phyloP scores from a whole-genome alignment of 2,329 filamentous ascomycete genomes.

The Aureobasidium sp. region DNA sequence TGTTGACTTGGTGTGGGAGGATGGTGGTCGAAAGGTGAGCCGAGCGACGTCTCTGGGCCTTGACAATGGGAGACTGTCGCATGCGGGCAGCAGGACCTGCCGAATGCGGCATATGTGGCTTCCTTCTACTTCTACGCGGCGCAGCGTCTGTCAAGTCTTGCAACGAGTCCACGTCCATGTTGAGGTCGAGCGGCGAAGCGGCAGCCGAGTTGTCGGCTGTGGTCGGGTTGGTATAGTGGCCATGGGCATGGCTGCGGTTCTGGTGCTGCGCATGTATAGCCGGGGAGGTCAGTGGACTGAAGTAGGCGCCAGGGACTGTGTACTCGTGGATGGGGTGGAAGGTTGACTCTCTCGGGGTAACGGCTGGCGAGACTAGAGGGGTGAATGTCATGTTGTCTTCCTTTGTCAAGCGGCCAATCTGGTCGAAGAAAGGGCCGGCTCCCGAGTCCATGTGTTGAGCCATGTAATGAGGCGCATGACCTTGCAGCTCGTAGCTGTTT shows the following conservation, averaged over 20 bases:
- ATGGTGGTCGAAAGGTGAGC: conserved; percentile 36
- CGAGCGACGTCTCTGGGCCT: conserved; percentile 49
- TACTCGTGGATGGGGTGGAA: conserved; percentile 51
- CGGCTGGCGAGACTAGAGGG: conserved; percentile 73
- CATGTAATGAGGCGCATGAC: conserved; percentile 49
- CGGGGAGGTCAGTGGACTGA: conserved; percentile 75
- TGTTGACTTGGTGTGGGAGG: conserved; percentile 38
- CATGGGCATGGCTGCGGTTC: conserved; percentile 27
- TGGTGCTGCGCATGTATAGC: conserved; percentile 59
- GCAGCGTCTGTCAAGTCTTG: conserved; percentile 28
- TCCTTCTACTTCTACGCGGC: conserved; percentile 33
- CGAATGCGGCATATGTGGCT: conserved; percentile 41
- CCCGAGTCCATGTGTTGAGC: conserved; percentile 43
- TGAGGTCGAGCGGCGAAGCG: conserved; percentile 37
- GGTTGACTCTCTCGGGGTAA: conserved; percentile 67
- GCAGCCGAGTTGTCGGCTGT: conserved; percentile 44
- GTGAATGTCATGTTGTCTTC: conserved; percentile 71
- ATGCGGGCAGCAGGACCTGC: conserved; percentile 41
- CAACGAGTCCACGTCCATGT: conserved; percentile 35
- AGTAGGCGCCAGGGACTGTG: conserved; percentile 62
- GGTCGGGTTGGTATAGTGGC: conserved; percentile 44
- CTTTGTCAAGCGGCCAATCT: conserved; percentile 43
- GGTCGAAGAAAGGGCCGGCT: conserved; percentile 57
- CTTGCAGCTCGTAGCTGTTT: conserved; percentile 68
- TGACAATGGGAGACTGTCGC: conserved; percentile 65